phyloP scores from a whole-genome alignment of 306 rosid species.

The Sechiopsis laciniata region DNA sequence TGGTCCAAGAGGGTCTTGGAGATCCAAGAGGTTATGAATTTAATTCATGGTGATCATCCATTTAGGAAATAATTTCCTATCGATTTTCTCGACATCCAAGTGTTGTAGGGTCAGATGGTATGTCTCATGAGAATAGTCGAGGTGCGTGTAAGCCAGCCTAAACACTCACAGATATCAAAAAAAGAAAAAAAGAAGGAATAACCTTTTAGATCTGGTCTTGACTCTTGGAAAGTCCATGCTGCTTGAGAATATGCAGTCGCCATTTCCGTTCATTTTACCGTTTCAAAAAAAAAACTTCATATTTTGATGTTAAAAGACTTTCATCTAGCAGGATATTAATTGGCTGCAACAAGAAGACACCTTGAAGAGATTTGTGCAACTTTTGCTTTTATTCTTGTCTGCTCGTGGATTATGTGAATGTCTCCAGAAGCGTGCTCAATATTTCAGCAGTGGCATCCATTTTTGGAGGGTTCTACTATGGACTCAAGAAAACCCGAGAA shows the following conservation, averaged over 20 bases:
- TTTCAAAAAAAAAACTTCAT: background rate
- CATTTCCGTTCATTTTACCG: background rate
- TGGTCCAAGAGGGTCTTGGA: background rate
- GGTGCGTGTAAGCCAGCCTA: too few relatives aligned
- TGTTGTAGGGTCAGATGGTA: too few relatives aligned
- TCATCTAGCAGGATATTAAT: constrained; percentile 30
- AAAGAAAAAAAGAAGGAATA: too few relatives aligned
- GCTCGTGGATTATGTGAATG: background rate
- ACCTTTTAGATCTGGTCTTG: too few relatives aligned
- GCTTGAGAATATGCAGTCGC: background rate
- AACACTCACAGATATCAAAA: too few relatives aligned
- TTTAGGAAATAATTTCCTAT: too few relatives aligned
- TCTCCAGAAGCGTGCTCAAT: too few relatives aligned
- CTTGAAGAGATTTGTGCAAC: constrained; percentile 17
- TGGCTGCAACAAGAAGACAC: constrained; percentile 33
- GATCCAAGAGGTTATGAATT: too few relatives aligned
- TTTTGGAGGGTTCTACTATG: background rate
- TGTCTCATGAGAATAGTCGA: too few relatives aligned
- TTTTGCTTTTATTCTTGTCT: background rate
- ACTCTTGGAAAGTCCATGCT: background rate
- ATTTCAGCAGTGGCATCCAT: background rate
- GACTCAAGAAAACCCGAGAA: background rate
- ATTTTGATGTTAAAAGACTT: background rate
- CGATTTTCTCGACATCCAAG: too few relatives aligned
- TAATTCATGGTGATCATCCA: too few relatives aligned